phyloP scores from a whole-genome alignment of 192 early-diverging fungal genomes.

The Neocallimastix lanati region DNA sequence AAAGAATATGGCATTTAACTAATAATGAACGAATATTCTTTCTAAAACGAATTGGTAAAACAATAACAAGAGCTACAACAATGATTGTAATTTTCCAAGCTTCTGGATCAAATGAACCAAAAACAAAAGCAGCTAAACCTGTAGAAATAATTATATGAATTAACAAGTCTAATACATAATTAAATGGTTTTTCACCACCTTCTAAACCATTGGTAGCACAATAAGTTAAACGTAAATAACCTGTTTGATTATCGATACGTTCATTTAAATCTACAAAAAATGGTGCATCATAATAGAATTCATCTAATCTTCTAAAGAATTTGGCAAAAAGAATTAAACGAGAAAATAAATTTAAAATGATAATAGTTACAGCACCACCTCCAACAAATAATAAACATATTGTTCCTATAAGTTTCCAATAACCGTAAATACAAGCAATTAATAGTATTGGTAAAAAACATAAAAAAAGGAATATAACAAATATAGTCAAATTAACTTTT shows the following conservation, averaged over 20 bases:
- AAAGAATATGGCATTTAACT: background rate
- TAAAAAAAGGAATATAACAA: background rate
- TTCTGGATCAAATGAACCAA: background rate
- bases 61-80: background rate
- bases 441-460: background rate
- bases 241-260: background rate
- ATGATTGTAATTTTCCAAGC: background rate
- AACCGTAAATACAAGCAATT: background rate
- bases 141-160: background rate
- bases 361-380: background rate
- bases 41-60: background rate
- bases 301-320: background rate
- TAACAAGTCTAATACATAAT: background rate
- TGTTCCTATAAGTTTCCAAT: background rate
- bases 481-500: background rate
- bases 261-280: background rate
- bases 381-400: background rate
- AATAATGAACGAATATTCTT: background rate
- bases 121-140: background rate
- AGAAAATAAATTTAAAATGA: background rate
- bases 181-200: background rate
- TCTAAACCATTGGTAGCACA: background rate
- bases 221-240: background rate
- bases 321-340: background rate
- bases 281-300: background rate